Evolutionary conservation across 2,329 filamentous ascomycete species (phyloP), one percentile per base, ranked within the genome.

Genomic region (Colletotrichum nymphaeae): DNA sequence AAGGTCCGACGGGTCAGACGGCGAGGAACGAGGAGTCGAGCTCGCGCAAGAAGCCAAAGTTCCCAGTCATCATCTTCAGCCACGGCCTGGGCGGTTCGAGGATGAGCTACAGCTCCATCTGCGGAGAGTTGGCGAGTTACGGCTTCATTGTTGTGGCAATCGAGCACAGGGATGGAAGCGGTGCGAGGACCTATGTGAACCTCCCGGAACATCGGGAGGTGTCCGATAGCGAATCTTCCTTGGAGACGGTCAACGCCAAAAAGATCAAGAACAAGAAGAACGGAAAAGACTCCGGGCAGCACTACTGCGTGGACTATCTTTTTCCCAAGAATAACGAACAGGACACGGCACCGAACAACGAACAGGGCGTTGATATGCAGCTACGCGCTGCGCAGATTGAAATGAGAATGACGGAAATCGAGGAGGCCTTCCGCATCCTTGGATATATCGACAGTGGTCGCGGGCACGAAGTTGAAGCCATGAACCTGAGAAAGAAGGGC

Each of bases 121-220:
- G 91, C 75, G 90, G 91, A 8, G 90, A 93, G 75, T 88, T 93
- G 75, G 91, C 91, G 0, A 91, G 89, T 77, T 90, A 92, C 75
- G 90, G 91, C 0, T 92, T 93, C 76, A 83, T 93, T 0, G 90
- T 93, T 0, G 87, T 90, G 42, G 90, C 90, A 0, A 78, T 93
- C 28, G 91, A 93, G 80, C 91, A 93, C 78, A 82, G 91, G 32
- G 91, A 93, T 78, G 91, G 91, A 1, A 90, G 88, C 68, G 90
- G 89, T 3, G 89, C 91, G 4, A 83, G 91, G 60, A 90, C 88
- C 0, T 89, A 88, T 72, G 85, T 93, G 69, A 93, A 92, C 76
- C 85, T 91, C 58, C 83, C 85, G 0, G 82, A 83, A 60, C 77
- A 83, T 24, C 82, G 80, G 4, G 80, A 82, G 37, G 79, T 83